Conservation (phyloP, 441 rosid species). For the Omphalea diandra region DNA sequence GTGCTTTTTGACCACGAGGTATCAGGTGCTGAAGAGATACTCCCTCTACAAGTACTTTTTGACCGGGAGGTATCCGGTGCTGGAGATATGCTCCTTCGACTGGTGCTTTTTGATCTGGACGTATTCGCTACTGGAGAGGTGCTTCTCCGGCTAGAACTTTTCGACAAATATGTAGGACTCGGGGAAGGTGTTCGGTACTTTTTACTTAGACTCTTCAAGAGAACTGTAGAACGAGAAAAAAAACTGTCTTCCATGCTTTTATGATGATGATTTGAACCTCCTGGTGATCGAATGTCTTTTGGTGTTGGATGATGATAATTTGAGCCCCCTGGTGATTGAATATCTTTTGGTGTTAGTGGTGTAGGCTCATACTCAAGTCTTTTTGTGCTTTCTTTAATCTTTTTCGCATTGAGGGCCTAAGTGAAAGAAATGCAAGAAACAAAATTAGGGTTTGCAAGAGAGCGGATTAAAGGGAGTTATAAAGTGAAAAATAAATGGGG, state of each 20-base stretch:
- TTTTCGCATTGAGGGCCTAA: constrained; percentile 20
- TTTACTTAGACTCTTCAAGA: constrained; percentile 39
- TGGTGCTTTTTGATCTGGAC: constrained; percentile 27
- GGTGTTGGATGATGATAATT: constrained; percentile 15
- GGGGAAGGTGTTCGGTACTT: constrained; percentile 59
- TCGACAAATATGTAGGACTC: constrained; percentile 40
- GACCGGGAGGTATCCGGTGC: constrained; percentile 24
- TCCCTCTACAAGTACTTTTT: constrained; percentile 32
- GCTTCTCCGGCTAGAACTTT: constrained; percentile 24
- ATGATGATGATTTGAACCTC: constrained; percentile 9
- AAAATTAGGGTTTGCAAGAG: too few relatives aligned
- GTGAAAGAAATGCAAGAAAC: background rate
- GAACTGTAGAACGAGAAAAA: constrained; percentile 37
- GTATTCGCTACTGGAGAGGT: too few relatives aligned
- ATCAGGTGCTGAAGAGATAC: too few relatives aligned
- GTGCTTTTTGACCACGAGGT: too few relatives aligned
- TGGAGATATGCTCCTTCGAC: constrained; percentile 20
- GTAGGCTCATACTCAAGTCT: constrained; percentile 27
- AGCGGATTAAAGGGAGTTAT: too few relatives aligned
- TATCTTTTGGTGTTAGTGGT: constrained; percentile 13
- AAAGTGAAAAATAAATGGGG: too few relatives aligned
- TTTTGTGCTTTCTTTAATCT: constrained; percentile 15
- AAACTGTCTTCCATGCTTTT: constrained; percentile 51
- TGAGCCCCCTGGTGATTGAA: constrained; percentile 9
- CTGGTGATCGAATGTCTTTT: constrained; percentile 12